Evolutionary conservation across 768 basidiomycete species (phyloP).

Genomic region (Pleurotus ostreatus): DNA sequence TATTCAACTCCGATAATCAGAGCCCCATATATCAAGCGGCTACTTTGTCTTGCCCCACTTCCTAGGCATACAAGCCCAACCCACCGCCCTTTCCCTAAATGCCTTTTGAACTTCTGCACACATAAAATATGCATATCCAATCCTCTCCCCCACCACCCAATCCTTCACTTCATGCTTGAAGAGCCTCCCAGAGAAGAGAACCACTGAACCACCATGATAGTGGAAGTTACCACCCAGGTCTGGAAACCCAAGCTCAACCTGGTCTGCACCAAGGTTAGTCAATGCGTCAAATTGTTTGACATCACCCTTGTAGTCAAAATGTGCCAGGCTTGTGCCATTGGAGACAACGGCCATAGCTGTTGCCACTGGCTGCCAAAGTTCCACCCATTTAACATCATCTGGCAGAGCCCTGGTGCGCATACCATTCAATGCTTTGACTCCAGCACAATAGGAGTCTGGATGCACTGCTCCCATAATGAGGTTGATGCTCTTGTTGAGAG

Average conservation of each 20-base stretch:
- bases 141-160: neutral
- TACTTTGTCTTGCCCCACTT: too few species aligned
- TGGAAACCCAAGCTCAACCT: too few species aligned
- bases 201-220: neutral
- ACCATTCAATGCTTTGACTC: neutral
- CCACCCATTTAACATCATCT: neutral
- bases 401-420: neutral
- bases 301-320: neutral
- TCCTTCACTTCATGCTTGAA: neutral
- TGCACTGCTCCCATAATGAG: neutral
- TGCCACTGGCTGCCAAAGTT: neutral
- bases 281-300: neutral
- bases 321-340: neutral
- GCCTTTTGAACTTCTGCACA: neutral
- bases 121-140: neutral
- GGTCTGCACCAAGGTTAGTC: neutral
- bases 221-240: neutral
- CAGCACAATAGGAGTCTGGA: neutral
- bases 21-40: too few species aligned
- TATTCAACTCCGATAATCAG: too few species aligned
- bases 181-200: neutral
- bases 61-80: neutral
- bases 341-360: neutral
- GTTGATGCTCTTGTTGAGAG: neutral
- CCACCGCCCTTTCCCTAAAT: neutral